Evolutionary conservation across 495 filamentous ascomycete genomes (phyloP).

Genomic region (Elasticomyces elasticus): DNA sequence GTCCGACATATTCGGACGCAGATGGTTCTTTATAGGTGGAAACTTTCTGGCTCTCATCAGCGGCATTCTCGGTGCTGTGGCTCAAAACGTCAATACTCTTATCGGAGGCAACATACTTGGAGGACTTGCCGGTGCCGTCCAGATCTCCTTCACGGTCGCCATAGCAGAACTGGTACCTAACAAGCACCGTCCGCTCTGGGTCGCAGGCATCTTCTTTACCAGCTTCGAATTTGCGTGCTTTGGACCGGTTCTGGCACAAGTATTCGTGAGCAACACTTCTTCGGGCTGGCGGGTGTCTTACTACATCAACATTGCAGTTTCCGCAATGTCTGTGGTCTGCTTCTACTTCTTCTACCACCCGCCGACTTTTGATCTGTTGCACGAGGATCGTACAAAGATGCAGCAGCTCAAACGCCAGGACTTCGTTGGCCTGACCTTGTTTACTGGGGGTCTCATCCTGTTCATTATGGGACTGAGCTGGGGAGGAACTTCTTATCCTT

Average conservation of each 20-base stretch:
- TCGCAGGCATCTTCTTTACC: conserved; percentile 21
- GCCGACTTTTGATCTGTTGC: conserved; percentile 25
- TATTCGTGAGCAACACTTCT: conserved; percentile 22
- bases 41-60: conserved; percentile 23
- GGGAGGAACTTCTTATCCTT: conserved; percentile 41
- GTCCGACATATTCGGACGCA: conserved; percentile 30
- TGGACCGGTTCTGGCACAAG: conserved; percentile 27
- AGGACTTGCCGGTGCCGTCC: conserved; percentile 28
- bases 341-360: conserved; percentile 30
- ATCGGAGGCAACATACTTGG: conserved; percentile 26
- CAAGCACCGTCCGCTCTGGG: conserved; percentile 23
- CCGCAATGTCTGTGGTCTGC: conserved; percentile 26
- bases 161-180: conserved; percentile 29
- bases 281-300: conserved; percentile 51
- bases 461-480: conserved; percentile 35
- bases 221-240: conserved; percentile 25
- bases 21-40: conserved; percentile 26
- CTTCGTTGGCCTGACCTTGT: conserved; percentile 31
- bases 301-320: conserved; percentile 64
- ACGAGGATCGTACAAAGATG: conserved; percentile 24
- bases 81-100: conserved; percentile 23
- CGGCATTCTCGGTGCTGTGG: conserved; percentile 25
- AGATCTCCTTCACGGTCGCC: conserved; percentile 31
- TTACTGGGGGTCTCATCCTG: conserved; percentile 26
- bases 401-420: conserved; percentile 32